Percentiles rank a stretch among this genome's conserved stretches.
phyloP scores from a whole-genome alignment of 1,284 basidiomycete species.

The Cutaneotrichosporon sp. region DNA sequence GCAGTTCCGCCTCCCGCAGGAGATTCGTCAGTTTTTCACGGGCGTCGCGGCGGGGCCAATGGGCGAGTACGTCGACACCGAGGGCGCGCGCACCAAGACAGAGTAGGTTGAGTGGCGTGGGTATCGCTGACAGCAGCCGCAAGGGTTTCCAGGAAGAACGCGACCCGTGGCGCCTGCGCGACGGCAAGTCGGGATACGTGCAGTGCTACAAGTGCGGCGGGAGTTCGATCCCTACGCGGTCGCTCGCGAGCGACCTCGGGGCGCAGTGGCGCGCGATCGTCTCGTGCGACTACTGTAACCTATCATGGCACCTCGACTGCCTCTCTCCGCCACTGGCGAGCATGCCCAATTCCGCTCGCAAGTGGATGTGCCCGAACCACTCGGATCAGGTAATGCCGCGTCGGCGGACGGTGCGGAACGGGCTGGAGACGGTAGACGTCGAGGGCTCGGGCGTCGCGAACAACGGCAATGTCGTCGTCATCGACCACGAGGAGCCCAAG shows the following conservation, averaged over 20 bases:
- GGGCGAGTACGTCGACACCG: constrained; percentile 73
- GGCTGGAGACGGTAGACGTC: constrained; percentile 63
- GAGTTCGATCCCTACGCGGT: constrained; percentile 55
- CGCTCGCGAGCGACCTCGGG: constrained; percentile 36
- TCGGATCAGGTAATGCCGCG: constrained; percentile 72
- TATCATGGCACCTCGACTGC: constrained; percentile 97
- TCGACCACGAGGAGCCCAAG: constrained; percentile 58
- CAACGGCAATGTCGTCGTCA: constrained; percentile 87
- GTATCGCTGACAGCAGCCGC: constrained; percentile 56
- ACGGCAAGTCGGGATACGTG: constrained; percentile 72
- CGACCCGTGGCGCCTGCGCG: constrained; percentile 80
- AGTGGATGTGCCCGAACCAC: constrained; percentile 99
- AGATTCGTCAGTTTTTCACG: constrained; percentile 79
- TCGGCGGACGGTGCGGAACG: constrained; percentile 67
- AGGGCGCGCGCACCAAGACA: constrained; percentile 70
- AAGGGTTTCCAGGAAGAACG: constrained; percentile 85
- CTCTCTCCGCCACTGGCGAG: constrained; percentile 79
- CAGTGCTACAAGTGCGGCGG: constrained; percentile 85
- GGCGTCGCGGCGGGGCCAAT: constrained; percentile 64
- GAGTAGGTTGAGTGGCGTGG: constrained; percentile 43
- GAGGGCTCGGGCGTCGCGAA: constrained; percentile 66
- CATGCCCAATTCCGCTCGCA: constrained; percentile 79
- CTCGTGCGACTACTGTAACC: constrained; percentile 89
- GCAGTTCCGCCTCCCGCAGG: constrained; percentile 80
- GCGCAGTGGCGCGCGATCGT: constrained; percentile 58